Percentiles rank a stretch among this genome's conserved stretches.
These are phyloP conservation scores for Dalechampia spathulata DNA, from an alignment of 441 rosid genomes.

Conservation along the genomic window DNA sequence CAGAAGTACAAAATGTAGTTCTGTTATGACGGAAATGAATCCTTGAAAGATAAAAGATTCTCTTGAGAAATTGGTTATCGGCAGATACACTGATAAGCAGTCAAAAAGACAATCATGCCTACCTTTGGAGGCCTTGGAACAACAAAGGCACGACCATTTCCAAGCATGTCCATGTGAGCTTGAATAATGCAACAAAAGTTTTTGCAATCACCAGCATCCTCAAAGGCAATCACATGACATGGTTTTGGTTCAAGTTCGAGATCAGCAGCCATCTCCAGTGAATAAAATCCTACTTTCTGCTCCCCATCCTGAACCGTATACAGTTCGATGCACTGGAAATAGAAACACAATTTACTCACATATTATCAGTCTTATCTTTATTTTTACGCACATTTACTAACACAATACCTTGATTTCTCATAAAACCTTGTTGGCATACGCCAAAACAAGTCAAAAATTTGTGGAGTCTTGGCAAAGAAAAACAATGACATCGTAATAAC, in stretches of 20 bases:
- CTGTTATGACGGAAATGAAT: background rate
- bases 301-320: constrained; percentile 51
- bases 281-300: constrained; percentile 72
- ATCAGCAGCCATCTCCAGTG: constrained; percentile 86
- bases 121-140: constrained; percentile 90
- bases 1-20: background rate
- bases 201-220: constrained; percentile 64
- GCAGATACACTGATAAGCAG: background rate
- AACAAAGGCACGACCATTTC: constrained; percentile 68
- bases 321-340: constrained; percentile 72
- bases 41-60: background rate
- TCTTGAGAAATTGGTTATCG: background rate
- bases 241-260: constrained; percentile 92
- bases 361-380: too few species aligned
- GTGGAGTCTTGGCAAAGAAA: background rate
- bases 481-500: too few species aligned
- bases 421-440: background rate
- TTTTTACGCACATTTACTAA: background rate
- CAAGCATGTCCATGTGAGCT: constrained; percentile 79
- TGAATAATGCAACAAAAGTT: constrained; percentile 71
- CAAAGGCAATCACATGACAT: constrained; percentile 74
- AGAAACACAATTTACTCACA: constrained; percentile 8
- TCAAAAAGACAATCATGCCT: constrained; percentile 1
- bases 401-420: background rate
- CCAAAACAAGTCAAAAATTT: background rate